phyloP scores from a whole-genome alignment of 1,284 basidiomycete genomes.

The Puccinia brachypodii region DNA sequence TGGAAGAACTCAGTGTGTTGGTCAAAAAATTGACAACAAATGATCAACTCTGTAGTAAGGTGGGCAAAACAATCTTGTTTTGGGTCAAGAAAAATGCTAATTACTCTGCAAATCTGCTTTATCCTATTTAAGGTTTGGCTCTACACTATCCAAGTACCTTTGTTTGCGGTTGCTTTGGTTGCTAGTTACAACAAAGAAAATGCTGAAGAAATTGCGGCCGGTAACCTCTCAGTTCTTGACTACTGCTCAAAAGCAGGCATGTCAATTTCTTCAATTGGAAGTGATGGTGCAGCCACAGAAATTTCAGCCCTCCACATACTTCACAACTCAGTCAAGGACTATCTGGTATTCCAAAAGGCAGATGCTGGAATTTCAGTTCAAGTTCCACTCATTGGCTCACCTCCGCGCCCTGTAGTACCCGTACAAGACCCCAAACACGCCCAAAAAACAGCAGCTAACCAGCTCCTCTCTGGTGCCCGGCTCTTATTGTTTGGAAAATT shows the following conservation, averaged over 20 bases:
- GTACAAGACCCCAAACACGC: conserved; percentile 26
- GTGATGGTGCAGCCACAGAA: conserved; percentile 22
- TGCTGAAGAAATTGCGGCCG: conserved; percentile 14
- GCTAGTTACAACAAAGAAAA: conserved; percentile 17
- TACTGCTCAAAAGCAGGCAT: conserved; percentile 18
- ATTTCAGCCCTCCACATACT: not conserved
- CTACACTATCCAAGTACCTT: conserved; percentile 7
- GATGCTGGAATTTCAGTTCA: not conserved
- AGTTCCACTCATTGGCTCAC: conserved; percentile 12
- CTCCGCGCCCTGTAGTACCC: conserved; percentile 1
- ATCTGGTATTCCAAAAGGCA: not conserved
- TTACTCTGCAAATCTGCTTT: not conserved
- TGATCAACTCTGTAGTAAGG: conserved; percentile 15
- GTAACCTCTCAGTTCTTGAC: not conserved
- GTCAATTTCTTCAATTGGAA: conserved; percentile 11
- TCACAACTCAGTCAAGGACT: not conserved
- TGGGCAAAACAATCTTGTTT: not conserved
- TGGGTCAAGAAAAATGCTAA: not conserved
- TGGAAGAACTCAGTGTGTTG: not conserved
- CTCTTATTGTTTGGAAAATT: conserved; percentile 16
- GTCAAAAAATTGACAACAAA: not conserved
- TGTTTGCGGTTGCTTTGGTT: conserved; percentile 26
- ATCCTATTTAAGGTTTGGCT: conserved; percentile 4
- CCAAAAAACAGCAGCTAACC: conserved; percentile 11
- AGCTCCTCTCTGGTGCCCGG: conserved; percentile 17